Base-by-base conservation (phyloP, 345 rosid species). In the Hevea brasiliensis region DNA sequence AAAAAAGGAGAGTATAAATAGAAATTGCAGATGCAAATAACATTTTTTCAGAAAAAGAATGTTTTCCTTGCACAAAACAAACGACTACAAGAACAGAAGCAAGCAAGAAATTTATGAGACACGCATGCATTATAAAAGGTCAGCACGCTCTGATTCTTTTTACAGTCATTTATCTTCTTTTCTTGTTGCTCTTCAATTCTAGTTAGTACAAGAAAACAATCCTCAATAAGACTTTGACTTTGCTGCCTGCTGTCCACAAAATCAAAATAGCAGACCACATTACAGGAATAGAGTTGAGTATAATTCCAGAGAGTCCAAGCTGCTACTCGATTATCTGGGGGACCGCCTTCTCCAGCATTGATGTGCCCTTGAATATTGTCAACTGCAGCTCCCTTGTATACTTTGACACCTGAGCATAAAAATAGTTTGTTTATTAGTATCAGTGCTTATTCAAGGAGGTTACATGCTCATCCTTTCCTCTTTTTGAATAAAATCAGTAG, bases 261-360 rank as follows among this genome's bases (percentile, higher is more conserved):
- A 57, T 63, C 37, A 32, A 75, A 54, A 40, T 41, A 61, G 47
- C 68, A 55, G 72, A 32, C 78, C 48, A 29, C 18, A 65, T 70
- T 76, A 57, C 64, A 70, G 62, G 26, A 50, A 62, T 50, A 21
- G 1, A 9, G 17, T n/a, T n/a, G n/a, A n/a, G n/a, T 23, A 8
- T 24, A 44, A 56, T 26, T 45, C 45, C 21, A 2, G 13, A 7
- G 20, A 56, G 29, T 13, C 5, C 4, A 44, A n/a, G 48, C 26
- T 23, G 61, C 67, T 68, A 67, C n/a, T 51, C 47, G 41, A 21
- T 56, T 56, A 41, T 48, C 70, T 2, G 61, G 57, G 76, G 88
- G 61, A 95, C 88, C 82, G 85, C 87, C 83, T 90, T 95, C 85
- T 95, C 97, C 56, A 95, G 81, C 90, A 93, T 86, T 64, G 89